Base-by-base conservation (phyloP, 1,284 basidiomycete species). In the Coniferiporia weirii region DNA sequence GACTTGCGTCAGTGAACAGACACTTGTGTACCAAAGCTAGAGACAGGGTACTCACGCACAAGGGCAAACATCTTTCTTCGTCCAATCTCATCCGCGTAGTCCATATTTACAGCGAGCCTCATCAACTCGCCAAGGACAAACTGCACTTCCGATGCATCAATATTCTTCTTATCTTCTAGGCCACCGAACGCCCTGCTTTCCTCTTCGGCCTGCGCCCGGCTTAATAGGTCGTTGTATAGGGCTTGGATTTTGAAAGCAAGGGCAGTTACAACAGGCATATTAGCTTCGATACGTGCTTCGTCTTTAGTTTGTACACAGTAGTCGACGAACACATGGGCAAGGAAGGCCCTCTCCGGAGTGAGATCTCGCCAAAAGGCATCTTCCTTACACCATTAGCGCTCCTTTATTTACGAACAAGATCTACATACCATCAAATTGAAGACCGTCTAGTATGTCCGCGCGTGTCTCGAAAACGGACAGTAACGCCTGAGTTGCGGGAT, bases 81-180 rank as follows among this genome's bases (percentile, higher is more conserved):
- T 8, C 97, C 95, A 67, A 95, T 94, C 72, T 99, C 95, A 73
- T 99, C 97, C 34, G 85, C 87, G 66, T 95, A 98, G 72, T 98
- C 96, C 48, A 95, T 77, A 61, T 89, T 87, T 34, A 94, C 80
- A 0, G 91, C 89, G 55, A 97, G 82, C 57, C 83, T 82, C 40
- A 98, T 77, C 66, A 98, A 72, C 69, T 98, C 93, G 1, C 85
- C 81, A 35, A 98, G 80, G 13, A 95, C 76, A 63, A 94, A 89
- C 61, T 91, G 87, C 52, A 75, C 75, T 61, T 87, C 85, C 9
- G 83, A 78, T 4, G 81, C 68, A 58, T 81, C 80, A 38, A 86
- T 84, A 38, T 84, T 81, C 40, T 78, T 73, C 9, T 67, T 69
- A 15, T 76, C 75, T 6, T 78, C 75, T 6, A 73, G 72, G 2